Base-by-base conservation (phyloP, 352 stramenopile species). In the Phytopythium delawarense region DNA sequence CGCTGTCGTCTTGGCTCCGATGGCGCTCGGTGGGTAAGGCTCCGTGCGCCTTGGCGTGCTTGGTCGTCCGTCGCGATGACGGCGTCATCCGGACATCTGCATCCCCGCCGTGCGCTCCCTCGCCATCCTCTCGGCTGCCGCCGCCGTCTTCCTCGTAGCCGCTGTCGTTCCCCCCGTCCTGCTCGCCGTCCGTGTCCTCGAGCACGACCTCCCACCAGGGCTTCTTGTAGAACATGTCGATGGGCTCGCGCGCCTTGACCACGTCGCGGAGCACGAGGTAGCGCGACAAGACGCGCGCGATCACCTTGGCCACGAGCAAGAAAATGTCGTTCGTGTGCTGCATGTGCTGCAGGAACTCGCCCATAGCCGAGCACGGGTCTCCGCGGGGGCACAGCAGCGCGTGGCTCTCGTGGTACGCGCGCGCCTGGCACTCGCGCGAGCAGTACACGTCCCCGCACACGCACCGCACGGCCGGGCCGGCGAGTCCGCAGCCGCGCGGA, bases 251-350 rank as follows among this genome's bases (percentile, higher is more conserved):
- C 0, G 82, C 76, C 54, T 87, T 84, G 30, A 78, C 59, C 11
- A 89, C 66, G 59, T 89, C 76, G 12, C 69, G 71, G 59, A 72
- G 80, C 35, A 75, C 71, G 2, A 93, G 44, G 64, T 77, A 92
- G 4, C 78, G 68, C 35, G 76, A 81, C 0, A 95, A 28, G 2
- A 94, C 65, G 9, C 79, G 77, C 20, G 87, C 84, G 16, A 98
- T 78, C 0, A 97, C 87, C 57, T 97, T 92, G 28, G 82, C 89
- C 21, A 81, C 87, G 0, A 97, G 69, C 15, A 97, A 57, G 62
- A 98, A 96, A 46, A 98, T 97, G 59, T 97, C 92, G 69, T 98
- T 98, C 0, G 90, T 96, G 63, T 89, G 81, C 25, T 75, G 89
- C 35, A 73, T 85, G 66, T 96, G 89, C 34, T 70, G 69, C 16